Evolutionary conservation across 768 basidiomycete genomes (phyloP), one percentile per base, ranked within the genome.

Genomic region (Xanthoconium stramineum): DNA sequence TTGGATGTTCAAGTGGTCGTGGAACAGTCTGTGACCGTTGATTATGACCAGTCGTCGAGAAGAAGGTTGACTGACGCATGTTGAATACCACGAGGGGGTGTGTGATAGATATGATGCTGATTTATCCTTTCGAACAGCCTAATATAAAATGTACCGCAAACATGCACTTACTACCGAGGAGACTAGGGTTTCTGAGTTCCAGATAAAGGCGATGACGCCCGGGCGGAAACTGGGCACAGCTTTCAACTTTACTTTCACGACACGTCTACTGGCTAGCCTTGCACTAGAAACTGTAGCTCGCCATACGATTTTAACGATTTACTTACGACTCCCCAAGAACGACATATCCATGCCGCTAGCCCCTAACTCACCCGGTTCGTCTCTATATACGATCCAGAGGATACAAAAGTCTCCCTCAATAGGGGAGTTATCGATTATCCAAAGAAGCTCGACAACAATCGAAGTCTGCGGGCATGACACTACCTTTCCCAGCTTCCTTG

Each of bases 381-480:
- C 58, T 11, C 5, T 4, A 7, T 47, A 44, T 39, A 20, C 40
- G 7, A 1, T 17, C 38, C 48, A 49, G 13, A 32, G 11, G 15
- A 17, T 49, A 13, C 43, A 42, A 17, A 60, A 60, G 47, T 59
- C 60, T 3, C 48, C 43, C 50, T 60, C 66, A 9, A 57, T 60
- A 55, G 59, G 60, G 40, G 63, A 69, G 19, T 29, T 72, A 38
- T 72, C 65, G 11, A 50, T 71, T 14, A 75, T 66, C 72, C 80
- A 63, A 64, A 80, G 64, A 56, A 80, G 84, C 38, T 72, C 82
- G 4, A 83, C 83, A 2, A 83, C 87, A 15, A 70, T 87, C 10
- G 85, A 91, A 57, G 82, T 89, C 30, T 86, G 88, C 64, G 80
- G 84, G 56, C 79, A 81, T 39, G 85, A 85, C 13, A 48, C 65